phyloP scores from a whole-genome alignment of 2,329 filamentous ascomycete species.

The Exophiala alcalophila region DNA sequence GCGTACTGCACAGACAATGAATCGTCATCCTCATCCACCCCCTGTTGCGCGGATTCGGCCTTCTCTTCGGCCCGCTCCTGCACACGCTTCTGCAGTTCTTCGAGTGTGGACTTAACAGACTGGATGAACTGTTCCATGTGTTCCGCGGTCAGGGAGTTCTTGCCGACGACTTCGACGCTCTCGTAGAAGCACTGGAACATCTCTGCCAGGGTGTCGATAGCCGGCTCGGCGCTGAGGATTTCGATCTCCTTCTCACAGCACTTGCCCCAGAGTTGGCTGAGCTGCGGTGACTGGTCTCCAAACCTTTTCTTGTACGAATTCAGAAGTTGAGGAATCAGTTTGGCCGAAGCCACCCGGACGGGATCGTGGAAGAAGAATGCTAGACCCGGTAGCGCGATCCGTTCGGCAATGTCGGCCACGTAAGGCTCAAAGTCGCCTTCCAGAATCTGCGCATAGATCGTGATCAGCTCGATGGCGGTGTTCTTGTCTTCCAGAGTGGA shows the following conservation, averaged over 20 bases:
- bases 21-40: slow-evolving; percentile 86
- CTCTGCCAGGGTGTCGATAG: slow-evolving; percentile 92
- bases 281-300: slow-evolving; percentile 73
- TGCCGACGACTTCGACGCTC: slow-evolving; percentile 88
- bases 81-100: slow-evolving; percentile 90
- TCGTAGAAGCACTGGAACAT: slow-evolving; percentile 99
- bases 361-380: slow-evolving; percentile 99
- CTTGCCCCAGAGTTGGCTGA: slow-evolving; percentile 76
- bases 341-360: slow-evolving; percentile 89
- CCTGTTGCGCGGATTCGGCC: slow-evolving; percentile 77
- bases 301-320: slow-evolving; percentile 93
- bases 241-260: slow-evolving; percentile 90
- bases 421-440: slow-evolving; percentile 89
- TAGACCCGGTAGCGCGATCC: slow-evolving; percentile 87
- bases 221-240: slow-evolving; percentile 87
- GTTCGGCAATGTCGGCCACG: slow-evolving; percentile 90
- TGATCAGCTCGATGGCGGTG: slow-evolving; percentile 97
- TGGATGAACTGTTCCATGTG: slow-evolving; percentile 89
- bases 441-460: slow-evolving; percentile 95
- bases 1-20: slow-evolving; percentile 83
- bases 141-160: slow-evolving; percentile 70
- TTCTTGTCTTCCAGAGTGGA: slow-evolving; percentile 97
- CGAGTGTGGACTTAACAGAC: slow-evolving; percentile 76
- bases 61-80: slow-evolving; percentile 79
- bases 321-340: slow-evolving; percentile 87